A percentile compares a stretch with the other conserved stretches of the same genome.
phyloP scores from a whole-genome alignment of 345 rosid species.

The Corymbia maculata region DNA sequence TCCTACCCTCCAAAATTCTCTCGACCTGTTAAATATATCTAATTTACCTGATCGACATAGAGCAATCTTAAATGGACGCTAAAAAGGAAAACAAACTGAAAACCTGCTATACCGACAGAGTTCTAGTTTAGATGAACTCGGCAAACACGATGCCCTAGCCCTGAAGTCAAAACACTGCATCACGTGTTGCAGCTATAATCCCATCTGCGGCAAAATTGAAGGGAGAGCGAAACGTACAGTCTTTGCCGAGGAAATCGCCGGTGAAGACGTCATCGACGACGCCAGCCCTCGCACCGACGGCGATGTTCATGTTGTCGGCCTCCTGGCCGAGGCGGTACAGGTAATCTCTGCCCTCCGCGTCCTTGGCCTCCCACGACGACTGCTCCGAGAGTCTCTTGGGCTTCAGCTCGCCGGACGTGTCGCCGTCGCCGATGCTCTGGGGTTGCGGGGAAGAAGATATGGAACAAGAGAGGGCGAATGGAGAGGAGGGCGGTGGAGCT shows the following conservation, averaged over 20 bases:
- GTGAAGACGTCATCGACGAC: slow-evolving; percentile 72
- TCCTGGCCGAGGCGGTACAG: slow-evolving; percentile 80
- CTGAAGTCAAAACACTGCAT: background rate
- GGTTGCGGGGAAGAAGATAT: background rate
- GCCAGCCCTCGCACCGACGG: slow-evolving; percentile 82
- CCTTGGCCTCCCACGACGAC: slow-evolving; percentile 89
- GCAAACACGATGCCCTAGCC: background rate
- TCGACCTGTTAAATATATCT: background rate
- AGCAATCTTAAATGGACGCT: background rate
- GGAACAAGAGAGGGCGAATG: background rate
- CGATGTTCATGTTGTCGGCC: slow-evolving; percentile 75
- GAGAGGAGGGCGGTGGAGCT: background rate
- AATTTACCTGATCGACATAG: background rate
- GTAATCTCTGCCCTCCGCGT: slow-evolving; percentile 67
- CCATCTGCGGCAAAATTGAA: background rate
- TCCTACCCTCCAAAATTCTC: background rate
- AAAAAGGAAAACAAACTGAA: background rate
- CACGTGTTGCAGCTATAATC: background rate
- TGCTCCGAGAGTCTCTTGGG: slow-evolving; percentile 53
- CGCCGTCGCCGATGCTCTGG: background rate
- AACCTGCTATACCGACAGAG: background rate
- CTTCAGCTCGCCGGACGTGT: background rate
- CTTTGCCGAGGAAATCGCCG: slow-evolving; percentile 83
- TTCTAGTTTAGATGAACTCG: background rate
- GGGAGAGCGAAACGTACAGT: slow-evolving; percentile 28